Conservation (phyloP, 352 stramenopile species). For the Globisporangium viniferum region DNA sequence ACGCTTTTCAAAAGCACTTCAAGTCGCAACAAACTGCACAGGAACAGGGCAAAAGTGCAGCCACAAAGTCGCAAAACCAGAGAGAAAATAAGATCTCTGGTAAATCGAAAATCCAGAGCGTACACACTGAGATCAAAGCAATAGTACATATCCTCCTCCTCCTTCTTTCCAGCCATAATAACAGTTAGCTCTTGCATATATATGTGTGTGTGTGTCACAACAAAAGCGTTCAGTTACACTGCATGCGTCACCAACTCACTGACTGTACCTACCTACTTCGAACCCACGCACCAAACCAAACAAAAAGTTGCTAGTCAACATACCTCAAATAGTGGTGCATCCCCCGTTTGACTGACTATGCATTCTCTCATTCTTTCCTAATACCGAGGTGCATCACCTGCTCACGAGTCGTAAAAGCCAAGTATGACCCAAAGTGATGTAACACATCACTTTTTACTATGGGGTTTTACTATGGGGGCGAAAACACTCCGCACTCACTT, state of each 20-base stretch:
- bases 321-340: not conserved
- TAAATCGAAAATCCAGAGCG: not conserved
- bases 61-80: not conserved
- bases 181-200: not conserved
- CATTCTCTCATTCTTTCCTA: not conserved
- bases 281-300: not conserved
- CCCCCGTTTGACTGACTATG: not conserved
- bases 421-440: not conserved
- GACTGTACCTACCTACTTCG: not conserved
- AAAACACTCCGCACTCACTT: not conserved
- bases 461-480: no score
- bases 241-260: not conserved
- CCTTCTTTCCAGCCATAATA: not conserved
- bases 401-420: not conserved
- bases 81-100: not conserved
- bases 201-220: not conserved
- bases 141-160: not conserved
- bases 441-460: no score
- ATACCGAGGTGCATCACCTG: not conserved
- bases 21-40: not conserved
- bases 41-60: not conserved
- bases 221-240: not conserved
- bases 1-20: not conserved
- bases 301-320: no score
- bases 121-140: not conserved